Percentiles rank a stretch among this genome's conserved stretches.
phyloP scores from a whole-genome alignment of 2,329 filamentous ascomycete species.

The Talaromyces funiculosus region DNA sequence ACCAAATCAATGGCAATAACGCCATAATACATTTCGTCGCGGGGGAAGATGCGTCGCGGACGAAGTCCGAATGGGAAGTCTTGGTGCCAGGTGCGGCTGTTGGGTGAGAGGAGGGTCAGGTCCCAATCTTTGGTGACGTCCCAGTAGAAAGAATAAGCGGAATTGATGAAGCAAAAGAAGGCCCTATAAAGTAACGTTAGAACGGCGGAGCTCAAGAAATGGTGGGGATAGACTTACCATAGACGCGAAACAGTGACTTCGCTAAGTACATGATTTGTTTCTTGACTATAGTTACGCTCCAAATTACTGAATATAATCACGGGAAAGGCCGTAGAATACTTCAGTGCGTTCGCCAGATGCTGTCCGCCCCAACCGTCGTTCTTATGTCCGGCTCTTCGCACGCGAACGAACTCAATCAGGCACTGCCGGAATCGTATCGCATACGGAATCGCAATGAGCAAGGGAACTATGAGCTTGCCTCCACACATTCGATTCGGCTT shows the following conservation, averaged over 20 bases:
- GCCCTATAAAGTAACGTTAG: slow-evolving; percentile 54
- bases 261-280: slow-evolving; percentile 46
- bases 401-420: slow-evolving; percentile 76
- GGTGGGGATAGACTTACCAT: slow-evolving; percentile 38
- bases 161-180: slow-evolving; percentile 71
- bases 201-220: background rate
- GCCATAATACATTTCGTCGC: slow-evolving; percentile 70
- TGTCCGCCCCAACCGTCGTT: slow-evolving; percentile 68
- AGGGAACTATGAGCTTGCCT: slow-evolving; percentile 69
- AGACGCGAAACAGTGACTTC: slow-evolving; percentile 52
- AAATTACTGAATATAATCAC: slow-evolving; percentile 76
- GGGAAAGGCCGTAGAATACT: slow-evolving; percentile 91
- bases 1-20: slow-evolving; percentile 74
- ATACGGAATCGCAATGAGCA: slow-evolving; percentile 77
- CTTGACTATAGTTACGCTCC: slow-evolving; percentile 57
- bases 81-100: slow-evolving; percentile 33
- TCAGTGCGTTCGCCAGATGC: slow-evolving; percentile 87
- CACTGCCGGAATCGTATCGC: slow-evolving; percentile 87
- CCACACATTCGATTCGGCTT: slow-evolving; percentile 78
- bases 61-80: slow-evolving; percentile 75
- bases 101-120: slow-evolving; percentile 67
- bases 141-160: slow-evolving; percentile 97
- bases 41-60: slow-evolving; percentile 65
- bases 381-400: slow-evolving; percentile 49
- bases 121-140: slow-evolving; percentile 97